These are phyloP conservation scores for Coniochaeta ligniaria DNA, from an alignment of 2,329 filamentous ascomycete species.

Conservation along the genomic window DNA sequence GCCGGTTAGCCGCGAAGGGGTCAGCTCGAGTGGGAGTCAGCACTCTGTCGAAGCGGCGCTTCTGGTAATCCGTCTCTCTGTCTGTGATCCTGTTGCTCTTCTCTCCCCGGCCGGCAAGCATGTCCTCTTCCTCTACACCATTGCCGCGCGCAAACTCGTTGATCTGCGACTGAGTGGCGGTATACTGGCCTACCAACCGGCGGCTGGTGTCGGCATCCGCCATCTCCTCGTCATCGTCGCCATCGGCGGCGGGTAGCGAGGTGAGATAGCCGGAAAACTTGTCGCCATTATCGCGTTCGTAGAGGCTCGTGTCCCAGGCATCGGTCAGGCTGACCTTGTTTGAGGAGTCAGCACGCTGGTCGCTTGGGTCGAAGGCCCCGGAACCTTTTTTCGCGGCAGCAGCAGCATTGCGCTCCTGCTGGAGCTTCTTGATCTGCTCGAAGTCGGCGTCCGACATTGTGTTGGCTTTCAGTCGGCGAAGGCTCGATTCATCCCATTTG, in stretches of 20 bases:
- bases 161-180: constrained; percentile 83
- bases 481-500: constrained; percentile 2
- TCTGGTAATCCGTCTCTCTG: constrained; percentile 96
- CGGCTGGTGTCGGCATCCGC: constrained; percentile 65
- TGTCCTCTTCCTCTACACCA: constrained; percentile 87
- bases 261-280: constrained; percentile 86
- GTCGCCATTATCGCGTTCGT: constrained; percentile 65
- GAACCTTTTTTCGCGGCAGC: constrained; percentile 74
- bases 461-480: constrained; percentile 9
- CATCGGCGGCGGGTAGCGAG: constrained; percentile 74
- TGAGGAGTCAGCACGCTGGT: constrained; percentile 74
- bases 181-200: constrained; percentile 89
- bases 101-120: constrained; percentile 73
- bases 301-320: constrained; percentile 79
- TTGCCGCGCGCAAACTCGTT: constrained; percentile 84
- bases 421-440: constrained; percentile 77
- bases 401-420: constrained; percentile 84
- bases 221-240: constrained; percentile 75
- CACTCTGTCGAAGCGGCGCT: constrained; percentile 82
- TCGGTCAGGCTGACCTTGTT: constrained; percentile 91
- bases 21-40: constrained; percentile 82
- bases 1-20: constrained; percentile 70
- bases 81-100: constrained; percentile 86
- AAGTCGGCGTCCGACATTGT: constrained; percentile 76
- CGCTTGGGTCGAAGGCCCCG: constrained; percentile 69